A percentile compares a stretch with the other conserved stretches of the same genome.
Evolutionary conservation across 2,329 filamentous ascomycete species (phyloP).

Genomic region (Talaromyces sp.): DNA sequence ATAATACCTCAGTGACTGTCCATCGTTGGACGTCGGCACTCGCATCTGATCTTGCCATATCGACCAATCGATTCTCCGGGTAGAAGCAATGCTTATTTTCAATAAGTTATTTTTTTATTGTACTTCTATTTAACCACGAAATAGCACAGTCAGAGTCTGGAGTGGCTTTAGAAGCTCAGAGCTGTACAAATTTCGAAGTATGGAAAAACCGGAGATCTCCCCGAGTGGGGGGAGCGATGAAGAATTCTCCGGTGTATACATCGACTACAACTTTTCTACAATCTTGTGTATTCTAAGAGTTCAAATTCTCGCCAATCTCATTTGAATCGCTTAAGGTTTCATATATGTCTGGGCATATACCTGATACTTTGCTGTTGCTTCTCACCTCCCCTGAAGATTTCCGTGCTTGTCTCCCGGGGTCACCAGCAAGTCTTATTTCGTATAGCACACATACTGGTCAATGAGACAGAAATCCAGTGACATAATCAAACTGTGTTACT

Average conservation of each 20-base stretch:
- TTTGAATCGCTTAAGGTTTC: no score
- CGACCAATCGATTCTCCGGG: not conserved
- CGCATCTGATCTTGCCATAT: not conserved
- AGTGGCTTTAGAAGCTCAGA: no score
- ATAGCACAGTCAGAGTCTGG: not conserved
- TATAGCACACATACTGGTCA: not conserved
- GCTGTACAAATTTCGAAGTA: not conserved
- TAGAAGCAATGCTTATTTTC: not conserved
- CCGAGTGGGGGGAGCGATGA: slow-evolving; percentile 8
- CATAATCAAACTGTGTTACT: not conserved
- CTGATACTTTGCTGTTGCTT: not conserved
- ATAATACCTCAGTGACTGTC: slow-evolving; percentile 43
- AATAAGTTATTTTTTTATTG: not conserved
- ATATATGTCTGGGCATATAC: no score
- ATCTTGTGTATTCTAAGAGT: not conserved
- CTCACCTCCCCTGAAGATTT: not conserved
- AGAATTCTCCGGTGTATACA: not conserved
- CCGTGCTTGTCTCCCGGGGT: not conserved
- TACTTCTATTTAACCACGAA: not conserved
- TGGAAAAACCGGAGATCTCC: not conserved
- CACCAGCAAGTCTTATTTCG: not conserved
- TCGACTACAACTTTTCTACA: not conserved
- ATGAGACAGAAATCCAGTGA: not conserved
- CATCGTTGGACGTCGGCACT: slow-evolving; percentile 34
- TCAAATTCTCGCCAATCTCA: not conserved